These are phyloP conservation scores for Aspergillus nomiae DNA, from an alignment of 2,329 filamentous ascomycete genomes.

Conservation along the genomic window DNA sequence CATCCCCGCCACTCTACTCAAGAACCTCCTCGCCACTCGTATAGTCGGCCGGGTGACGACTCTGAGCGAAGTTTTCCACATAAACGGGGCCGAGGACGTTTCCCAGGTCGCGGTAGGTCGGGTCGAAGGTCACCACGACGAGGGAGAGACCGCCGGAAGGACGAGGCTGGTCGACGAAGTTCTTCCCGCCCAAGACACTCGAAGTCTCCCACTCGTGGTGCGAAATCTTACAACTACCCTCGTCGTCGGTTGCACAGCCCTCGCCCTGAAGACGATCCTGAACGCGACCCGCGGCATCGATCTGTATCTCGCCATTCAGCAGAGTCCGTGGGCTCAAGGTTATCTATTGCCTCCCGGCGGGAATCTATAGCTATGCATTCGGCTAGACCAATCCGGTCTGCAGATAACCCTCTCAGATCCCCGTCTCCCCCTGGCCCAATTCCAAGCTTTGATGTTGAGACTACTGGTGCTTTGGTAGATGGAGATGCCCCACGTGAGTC, in stretches of 20 bases:
- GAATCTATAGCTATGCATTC: conserved; percentile 30
- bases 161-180: conserved; percentile 31
- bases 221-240: conserved; percentile 27
- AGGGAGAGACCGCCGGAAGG: conserved; percentile 35
- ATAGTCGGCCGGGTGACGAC: conserved; percentile 35
- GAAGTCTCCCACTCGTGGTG: conserved; percentile 34
- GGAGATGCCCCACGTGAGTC: conserved; percentile 35
- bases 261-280: conserved; percentile 26
- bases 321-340: conserved; percentile 35
- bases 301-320: conserved; percentile 38
- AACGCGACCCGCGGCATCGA: conserved; percentile 32
- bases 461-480: conserved; percentile 31
- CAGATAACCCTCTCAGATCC: conserved; percentile 30
- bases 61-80: conserved; percentile 41
- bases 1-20: conserved; percentile 29
- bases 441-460: conserved; percentile 36
- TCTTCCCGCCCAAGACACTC: conserved; percentile 31
- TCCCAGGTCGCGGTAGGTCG: conserved; percentile 34
- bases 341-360: conserved; percentile 28
- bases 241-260: conserved; percentile 32
- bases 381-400: conserved; percentile 31
- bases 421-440: conserved; percentile 38
- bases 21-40: conserved; percentile 23
- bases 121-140: conserved; percentile 37
- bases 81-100: conserved; percentile 39